phyloP scores from a whole-genome alignment of 2,329 filamentous ascomycete species.

The Stylonectria norvegica region DNA sequence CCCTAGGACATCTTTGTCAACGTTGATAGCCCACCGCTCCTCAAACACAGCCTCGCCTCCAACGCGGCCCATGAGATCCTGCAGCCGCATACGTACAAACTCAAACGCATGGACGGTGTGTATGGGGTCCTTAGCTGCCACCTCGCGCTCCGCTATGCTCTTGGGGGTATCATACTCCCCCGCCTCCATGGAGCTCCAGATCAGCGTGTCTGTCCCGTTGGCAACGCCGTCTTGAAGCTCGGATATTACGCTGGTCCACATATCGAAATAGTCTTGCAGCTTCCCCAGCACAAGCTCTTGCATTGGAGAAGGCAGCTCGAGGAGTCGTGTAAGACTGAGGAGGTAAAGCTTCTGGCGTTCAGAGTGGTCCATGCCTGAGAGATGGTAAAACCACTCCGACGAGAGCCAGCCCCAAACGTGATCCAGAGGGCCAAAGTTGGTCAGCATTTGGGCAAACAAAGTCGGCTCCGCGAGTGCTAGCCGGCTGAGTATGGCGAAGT shows the following conservation, averaged over 20 bases:
- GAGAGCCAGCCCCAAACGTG: slow-evolving; percentile 59
- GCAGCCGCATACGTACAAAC: slow-evolving; percentile 62
- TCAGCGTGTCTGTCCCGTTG: slow-evolving; percentile 49
- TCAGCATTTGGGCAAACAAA: slow-evolving; percentile 60
- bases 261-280: slow-evolving; percentile 69
- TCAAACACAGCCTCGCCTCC: slow-evolving; percentile 67
- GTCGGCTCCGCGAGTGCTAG: slow-evolving; percentile 70
- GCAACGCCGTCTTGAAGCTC: slow-evolving; percentile 62
- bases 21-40: slow-evolving; percentile 66
- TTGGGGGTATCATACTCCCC: slow-evolving; percentile 57
- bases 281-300: slow-evolving; percentile 56
- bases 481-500: slow-evolving; percentile 77
- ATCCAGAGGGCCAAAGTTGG: slow-evolving; percentile 44
- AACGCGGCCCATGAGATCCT: slow-evolving; percentile 52
- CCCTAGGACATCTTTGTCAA: slow-evolving; percentile 67
- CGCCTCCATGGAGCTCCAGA: slow-evolving; percentile 41
- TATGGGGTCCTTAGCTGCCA: slow-evolving; percentile 61
- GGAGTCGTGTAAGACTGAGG: slow-evolving; percentile 67
- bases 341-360: slow-evolving; percentile 68
- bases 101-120: slow-evolving; percentile 61
- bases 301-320: slow-evolving; percentile 59
- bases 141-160: slow-evolving; percentile 49
- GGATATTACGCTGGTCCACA: slow-evolving; percentile 69
- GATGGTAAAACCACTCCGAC: slow-evolving; percentile 64
- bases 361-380: slow-evolving; percentile 64